These are phyloP conservation scores for Mycena galopus DNA, from an alignment of 768 basidiomycete species.

Conservation along the genomic window DNA sequence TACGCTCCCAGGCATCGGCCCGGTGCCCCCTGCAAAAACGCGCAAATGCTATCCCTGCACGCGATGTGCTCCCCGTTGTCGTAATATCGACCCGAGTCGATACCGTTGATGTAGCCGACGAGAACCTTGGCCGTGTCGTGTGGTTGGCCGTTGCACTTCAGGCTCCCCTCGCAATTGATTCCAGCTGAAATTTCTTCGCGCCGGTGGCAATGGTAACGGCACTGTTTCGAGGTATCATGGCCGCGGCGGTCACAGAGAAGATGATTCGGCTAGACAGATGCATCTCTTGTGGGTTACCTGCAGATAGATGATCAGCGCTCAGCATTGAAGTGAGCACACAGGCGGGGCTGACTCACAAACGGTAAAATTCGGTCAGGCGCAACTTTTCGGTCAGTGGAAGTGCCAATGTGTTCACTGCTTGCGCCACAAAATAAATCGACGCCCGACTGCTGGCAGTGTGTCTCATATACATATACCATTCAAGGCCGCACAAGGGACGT, in stretches of 20 bases:
- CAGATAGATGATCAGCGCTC: neutral
- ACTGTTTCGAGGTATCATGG: neutral
- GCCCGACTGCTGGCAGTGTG: too few relatives aligned
- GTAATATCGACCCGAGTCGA: slow-evolving; percentile 4
- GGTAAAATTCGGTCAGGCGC: neutral
- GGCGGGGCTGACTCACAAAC: neutral
- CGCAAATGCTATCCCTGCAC: slow-evolving; percentile 18
- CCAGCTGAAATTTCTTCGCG: slow-evolving; percentile 6
- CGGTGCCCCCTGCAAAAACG: slow-evolving; percentile 16
- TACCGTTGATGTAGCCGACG: slow-evolving; percentile 8
- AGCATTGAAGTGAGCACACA: neutral
- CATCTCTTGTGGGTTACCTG: neutral
- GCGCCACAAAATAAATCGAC: neutral
- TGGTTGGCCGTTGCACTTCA: slow-evolving; percentile 22
- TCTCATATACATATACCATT: neutral
- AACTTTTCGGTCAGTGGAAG: neutral
- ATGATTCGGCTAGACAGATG: neutral
- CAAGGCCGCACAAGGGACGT: neutral
- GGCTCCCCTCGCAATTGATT: slow-evolving; percentile 27
- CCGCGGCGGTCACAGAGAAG: neutral
- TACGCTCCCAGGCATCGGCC: neutral
- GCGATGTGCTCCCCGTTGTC: slow-evolving; percentile 21
- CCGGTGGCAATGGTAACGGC: neutral
- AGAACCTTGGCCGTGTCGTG: slow-evolving; percentile 7
- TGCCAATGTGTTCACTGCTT: neutral